phyloP scores from a whole-genome alignment of 2,329 filamentous ascomycete species.

The Talaromyces marneffei region DNA sequence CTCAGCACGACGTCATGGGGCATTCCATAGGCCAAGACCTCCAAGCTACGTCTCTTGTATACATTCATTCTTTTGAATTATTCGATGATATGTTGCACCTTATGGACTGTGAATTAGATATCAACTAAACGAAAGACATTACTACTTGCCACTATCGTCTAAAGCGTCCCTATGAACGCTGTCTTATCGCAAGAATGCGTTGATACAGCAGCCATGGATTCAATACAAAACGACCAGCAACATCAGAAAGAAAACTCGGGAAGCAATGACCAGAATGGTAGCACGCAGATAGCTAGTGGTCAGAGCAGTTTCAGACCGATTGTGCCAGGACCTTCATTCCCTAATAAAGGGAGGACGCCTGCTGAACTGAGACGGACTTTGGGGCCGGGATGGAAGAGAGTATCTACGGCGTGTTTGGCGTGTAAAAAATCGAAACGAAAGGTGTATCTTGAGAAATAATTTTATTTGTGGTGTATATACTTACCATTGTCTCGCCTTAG shows the following conservation, averaged over 20 bases:
- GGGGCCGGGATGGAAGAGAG: constrained; percentile 25
- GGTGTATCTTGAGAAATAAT: constrained; percentile 16
- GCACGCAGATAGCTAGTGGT: background rate
- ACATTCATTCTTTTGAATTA: background rate
- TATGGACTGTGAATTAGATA: no score
- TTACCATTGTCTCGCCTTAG: constrained; percentile 17
- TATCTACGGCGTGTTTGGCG: constrained; percentile 36
- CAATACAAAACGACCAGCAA: background rate
- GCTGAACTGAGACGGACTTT: constrained; percentile 9
- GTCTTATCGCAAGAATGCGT: constrained; percentile 1
- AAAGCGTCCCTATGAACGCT: background rate
- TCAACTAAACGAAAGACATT: background rate
- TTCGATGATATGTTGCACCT: no score
- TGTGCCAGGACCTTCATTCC: constrained; percentile 21
- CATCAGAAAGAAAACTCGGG: background rate
- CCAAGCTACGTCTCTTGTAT: background rate
- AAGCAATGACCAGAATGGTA: background rate
- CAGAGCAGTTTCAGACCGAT: constrained; percentile 20
- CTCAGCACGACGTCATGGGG: constrained; percentile 4
- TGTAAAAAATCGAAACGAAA: constrained; percentile 40
- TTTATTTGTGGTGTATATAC: background rate
- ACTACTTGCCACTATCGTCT: background rate
- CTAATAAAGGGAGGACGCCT: constrained; percentile 11
- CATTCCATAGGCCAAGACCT: background rate
- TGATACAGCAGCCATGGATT: background rate